phyloP scores from a whole-genome alignment of 495 filamentous ascomycete species.

The Neurospora sp. region DNA sequence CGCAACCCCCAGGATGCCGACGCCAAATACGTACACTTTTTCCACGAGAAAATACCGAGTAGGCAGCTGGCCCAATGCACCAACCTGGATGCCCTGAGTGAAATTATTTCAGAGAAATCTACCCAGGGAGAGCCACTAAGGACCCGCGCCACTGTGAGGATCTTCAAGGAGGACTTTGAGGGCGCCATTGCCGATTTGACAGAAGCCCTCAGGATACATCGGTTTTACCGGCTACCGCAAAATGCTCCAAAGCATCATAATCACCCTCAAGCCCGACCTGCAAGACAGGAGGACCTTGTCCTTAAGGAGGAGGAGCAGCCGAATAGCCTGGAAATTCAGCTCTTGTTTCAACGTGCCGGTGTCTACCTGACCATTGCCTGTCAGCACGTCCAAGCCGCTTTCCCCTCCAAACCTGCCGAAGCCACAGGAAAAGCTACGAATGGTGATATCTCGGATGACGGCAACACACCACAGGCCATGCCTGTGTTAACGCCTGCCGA shows the following conservation, averaged over 20 bases:
- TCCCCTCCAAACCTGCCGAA: not conserved
- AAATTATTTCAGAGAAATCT: slow-evolving; percentile 52
- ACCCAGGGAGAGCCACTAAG: slow-evolving; percentile 54
- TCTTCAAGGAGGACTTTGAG: slow-evolving; percentile 64
- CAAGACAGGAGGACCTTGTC: slow-evolving; percentile 43
- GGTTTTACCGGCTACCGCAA: slow-evolving; percentile 38
- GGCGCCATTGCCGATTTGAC: slow-evolving; percentile 61
- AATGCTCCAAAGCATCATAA: slow-evolving; percentile 23
- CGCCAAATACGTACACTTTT: slow-evolving; percentile 77
- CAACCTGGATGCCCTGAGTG: slow-evolving; percentile 50
- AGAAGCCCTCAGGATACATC: slow-evolving; percentile 48
- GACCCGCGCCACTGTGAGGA: slow-evolving; percentile 60
- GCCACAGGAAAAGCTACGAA: not conserved
- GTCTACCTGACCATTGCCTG: slow-evolving; percentile 62
- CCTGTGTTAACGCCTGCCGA: slow-evolving; percentile 15
- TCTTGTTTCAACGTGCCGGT: slow-evolving; percentile 68
- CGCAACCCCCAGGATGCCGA: slow-evolving; percentile 52
- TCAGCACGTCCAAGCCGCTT: slow-evolving; percentile 35
- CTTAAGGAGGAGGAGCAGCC: slow-evolving; percentile 61
- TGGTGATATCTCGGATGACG: not conserved
- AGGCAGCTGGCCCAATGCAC: slow-evolving; percentile 67
- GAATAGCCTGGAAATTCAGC: slow-evolving; percentile 58
- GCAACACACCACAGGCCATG: not conserved
- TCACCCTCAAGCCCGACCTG: not conserved
- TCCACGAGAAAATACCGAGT: slow-evolving; percentile 77